These are phyloP conservation scores for Mrakia frigida DNA, from an alignment of 768 basidiomycete species.

Conservation along the genomic window DNA sequence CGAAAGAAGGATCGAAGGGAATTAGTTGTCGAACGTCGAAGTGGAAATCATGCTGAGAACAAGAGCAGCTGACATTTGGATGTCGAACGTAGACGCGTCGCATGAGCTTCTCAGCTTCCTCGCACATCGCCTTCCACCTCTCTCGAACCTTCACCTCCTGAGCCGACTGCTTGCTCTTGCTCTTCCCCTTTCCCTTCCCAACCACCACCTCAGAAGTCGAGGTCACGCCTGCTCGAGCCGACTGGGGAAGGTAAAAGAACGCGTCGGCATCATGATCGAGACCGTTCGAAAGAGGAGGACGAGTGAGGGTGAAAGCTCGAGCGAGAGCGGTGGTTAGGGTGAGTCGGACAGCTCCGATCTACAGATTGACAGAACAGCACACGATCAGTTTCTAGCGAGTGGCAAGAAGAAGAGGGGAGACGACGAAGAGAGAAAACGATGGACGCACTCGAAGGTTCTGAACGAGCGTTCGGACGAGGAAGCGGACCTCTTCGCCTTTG, in stretches of 20 bases:
- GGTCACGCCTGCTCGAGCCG: background rate
- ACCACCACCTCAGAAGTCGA: background rate
- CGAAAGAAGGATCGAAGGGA: conserved; percentile 36
- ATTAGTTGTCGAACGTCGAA: background rate
- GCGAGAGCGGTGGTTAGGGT: conserved; percentile 76
- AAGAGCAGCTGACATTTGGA: conserved; percentile 49
- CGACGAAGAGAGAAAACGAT: conserved; percentile 54
- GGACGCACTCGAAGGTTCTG: conserved; percentile 40
- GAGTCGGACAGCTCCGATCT: conserved; percentile 81
- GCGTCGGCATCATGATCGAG: background rate
- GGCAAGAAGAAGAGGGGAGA: conserved; percentile 48
- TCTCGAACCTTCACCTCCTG: conserved; percentile 37
- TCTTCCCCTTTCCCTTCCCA: conserved; percentile 16
- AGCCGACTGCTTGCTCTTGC: background rate
- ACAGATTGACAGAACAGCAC: too few relatives aligned
- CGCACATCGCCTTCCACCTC: conserved; percentile 41
- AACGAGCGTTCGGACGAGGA: conserved; percentile 53
- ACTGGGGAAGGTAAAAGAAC: background rate
- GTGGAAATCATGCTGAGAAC: background rate
- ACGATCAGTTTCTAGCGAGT: background rate
- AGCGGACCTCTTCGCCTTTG: conserved; percentile 80
- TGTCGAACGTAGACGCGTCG: conserved; percentile 71
- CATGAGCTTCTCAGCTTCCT: conserved; percentile 47
- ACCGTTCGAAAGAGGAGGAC: conserved; percentile 39
- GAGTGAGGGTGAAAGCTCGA: conserved; percentile 65